Conservation (phyloP, 164 flowering plant species). For the Berberis thunbergii region DNA sequence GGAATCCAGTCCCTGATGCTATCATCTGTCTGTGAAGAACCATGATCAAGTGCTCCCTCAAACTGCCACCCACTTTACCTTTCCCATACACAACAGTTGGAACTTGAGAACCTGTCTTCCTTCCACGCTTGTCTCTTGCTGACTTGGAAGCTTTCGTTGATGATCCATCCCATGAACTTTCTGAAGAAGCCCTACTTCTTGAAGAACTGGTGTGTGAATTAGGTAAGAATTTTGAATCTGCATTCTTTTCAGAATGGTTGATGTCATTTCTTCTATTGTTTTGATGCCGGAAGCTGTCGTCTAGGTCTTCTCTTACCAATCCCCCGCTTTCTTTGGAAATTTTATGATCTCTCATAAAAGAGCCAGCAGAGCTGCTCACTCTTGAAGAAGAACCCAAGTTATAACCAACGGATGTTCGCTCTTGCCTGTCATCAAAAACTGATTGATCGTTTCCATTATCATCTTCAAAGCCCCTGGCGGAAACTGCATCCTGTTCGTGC, state of each 20-base stretch:
- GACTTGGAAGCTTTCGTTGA: slow-evolving; percentile 52
- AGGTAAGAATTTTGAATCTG: slow-evolving; percentile 32
- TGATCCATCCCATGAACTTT: slow-evolving; percentile 85
- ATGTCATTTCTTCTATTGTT: slow-evolving; percentile 35
- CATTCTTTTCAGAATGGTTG: slow-evolving; percentile 39
- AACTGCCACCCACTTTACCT: slow-evolving; percentile 38
- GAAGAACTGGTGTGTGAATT: slow-evolving; percentile 36
- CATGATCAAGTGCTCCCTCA: slow-evolving; percentile 30
- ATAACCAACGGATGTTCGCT: slow-evolving; percentile 28
- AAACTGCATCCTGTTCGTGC: slow-evolving; percentile 50
- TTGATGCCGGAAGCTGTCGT: slow-evolving; percentile 31
- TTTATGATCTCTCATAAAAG: slow-evolving; percentile 32
- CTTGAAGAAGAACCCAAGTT: slow-evolving; percentile 34
- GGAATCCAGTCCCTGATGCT: slow-evolving; percentile 49
- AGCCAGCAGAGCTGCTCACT: slow-evolving; percentile 23
- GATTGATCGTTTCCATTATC: slow-evolving; percentile 43
- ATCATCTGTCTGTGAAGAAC: slow-evolving; percentile 43
- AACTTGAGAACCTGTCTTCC: slow-evolving; percentile 31
- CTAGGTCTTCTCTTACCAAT: slow-evolving; percentile 31
- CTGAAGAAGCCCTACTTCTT: slow-evolving; percentile 65
- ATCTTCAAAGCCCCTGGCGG: slow-evolving; percentile 41
- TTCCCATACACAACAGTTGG: slow-evolving; percentile 34
- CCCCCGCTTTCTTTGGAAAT: slow-evolving; percentile 37
- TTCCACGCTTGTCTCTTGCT: slow-evolving; percentile 52
- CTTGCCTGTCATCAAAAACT: slow-evolving; percentile 40